These are phyloP conservation scores for Raffaelea deltoideospora DNA, from an alignment of 2,329 filamentous ascomycete species.

Conservation along the genomic window DNA sequence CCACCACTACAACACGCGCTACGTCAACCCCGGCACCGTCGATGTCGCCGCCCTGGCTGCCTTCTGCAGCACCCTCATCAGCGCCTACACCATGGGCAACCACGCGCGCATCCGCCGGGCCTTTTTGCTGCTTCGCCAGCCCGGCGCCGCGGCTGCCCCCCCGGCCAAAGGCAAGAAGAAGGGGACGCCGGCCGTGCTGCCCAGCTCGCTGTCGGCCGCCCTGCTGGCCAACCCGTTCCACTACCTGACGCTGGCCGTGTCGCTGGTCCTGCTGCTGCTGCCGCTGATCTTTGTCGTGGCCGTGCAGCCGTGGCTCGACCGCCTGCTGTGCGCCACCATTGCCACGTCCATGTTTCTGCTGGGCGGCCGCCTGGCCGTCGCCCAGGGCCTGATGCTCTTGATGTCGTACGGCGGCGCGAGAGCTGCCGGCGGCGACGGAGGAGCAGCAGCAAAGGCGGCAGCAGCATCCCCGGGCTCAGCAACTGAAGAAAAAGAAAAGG, in stretches of 20 bases:
- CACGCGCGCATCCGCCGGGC: conserved; percentile 84
- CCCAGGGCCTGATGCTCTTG: conserved; percentile 82
- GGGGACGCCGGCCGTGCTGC: conserved; percentile 63
- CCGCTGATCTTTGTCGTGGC: conserved; percentile 66
- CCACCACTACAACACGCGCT: conserved; percentile 29
- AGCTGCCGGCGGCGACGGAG: not conserved
- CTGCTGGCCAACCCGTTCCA: conserved; percentile 92
- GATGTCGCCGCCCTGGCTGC: conserved; percentile 71
- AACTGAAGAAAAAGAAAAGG: too few species aligned
- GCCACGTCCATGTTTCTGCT: conserved; percentile 79
- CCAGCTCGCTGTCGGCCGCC: conserved; percentile 93
- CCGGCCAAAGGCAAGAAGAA: not conserved
- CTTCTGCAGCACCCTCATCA: conserved; percentile 69
- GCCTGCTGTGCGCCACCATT: conserved; percentile 65
- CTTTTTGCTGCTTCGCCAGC: conserved; percentile 32
- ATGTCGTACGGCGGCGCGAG: conserved; percentile 59
- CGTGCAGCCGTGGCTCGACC: conserved; percentile 74
- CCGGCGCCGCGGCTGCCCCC: not conserved
- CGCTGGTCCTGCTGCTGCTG: conserved; percentile 55
- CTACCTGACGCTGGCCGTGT: conserved; percentile 82
- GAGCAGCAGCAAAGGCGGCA: not conserved
- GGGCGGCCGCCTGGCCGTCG: conserved; percentile 68
- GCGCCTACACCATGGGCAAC: conserved; percentile 75
- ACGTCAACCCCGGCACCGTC: conserved; percentile 57
- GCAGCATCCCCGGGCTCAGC: not conserved